Evolutionary conservation across 441 rosid genomes (phyloP).

Genomic region (Adansonia rubrostipa): DNA sequence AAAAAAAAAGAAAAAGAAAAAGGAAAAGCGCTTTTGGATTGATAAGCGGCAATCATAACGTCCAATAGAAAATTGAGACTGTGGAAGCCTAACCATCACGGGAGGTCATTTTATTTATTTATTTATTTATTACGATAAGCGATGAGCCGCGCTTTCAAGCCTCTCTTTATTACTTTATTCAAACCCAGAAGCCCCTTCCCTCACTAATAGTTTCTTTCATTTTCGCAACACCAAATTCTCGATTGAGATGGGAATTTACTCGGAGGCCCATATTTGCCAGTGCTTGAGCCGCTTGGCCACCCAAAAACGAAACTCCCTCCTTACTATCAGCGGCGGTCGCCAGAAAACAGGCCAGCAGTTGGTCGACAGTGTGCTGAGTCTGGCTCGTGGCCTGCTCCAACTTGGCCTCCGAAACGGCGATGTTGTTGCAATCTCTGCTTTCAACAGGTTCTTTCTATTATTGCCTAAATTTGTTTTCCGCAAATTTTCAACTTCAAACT

Average conservation of each 20-base stretch:
- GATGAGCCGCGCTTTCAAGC: constrained; percentile 11
- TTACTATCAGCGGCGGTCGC: constrained; percentile 50
- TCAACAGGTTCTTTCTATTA: constrained; percentile 59
- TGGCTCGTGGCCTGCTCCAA: constrained; percentile 53
- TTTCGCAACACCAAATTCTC: constrained; percentile 1
- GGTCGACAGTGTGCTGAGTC: constrained; percentile 51
- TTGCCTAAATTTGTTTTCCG: background rate
- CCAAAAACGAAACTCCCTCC: constrained; percentile 45
- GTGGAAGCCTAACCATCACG: constrained; percentile 1
- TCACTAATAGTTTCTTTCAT: background rate
- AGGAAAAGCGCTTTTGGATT: background rate
- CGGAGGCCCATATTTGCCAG: constrained; percentile 71
- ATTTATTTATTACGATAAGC: background rate
- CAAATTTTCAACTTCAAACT: background rate
- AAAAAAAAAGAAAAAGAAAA: no score
- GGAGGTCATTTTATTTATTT: background rate
- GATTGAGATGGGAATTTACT: constrained; percentile 52
- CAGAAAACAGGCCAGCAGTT: constrained; percentile 61
- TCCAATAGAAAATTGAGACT: constrained; percentile 1
- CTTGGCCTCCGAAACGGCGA: constrained; percentile 62
- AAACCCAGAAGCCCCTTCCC: background rate
- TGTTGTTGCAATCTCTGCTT: constrained; percentile 70
- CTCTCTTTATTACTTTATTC: background rate
- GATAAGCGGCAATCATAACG: background rate
- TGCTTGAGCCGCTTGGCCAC: constrained; percentile 65